phyloP scores from a whole-genome alignment of 2,329 filamentous ascomycete species.

The Alternaria sp. region DNA sequence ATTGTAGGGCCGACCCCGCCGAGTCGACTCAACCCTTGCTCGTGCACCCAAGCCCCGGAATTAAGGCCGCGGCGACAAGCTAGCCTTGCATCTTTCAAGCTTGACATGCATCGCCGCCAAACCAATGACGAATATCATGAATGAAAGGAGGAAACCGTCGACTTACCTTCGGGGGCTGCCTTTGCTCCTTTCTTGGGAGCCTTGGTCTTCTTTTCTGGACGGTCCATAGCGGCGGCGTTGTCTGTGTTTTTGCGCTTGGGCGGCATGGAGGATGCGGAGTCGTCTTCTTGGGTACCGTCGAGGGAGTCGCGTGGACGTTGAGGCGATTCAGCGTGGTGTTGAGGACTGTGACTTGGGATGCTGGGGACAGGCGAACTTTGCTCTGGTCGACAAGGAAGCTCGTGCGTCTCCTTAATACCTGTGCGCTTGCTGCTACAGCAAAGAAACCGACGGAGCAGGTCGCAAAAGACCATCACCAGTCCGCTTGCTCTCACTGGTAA shows the following conservation, averaged over 20 bases:
- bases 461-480: slow-evolving; percentile 6
- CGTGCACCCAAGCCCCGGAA: slow-evolving; percentile 11
- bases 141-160: not conserved
- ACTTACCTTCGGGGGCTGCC: slow-evolving; percentile 1
- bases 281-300: slow-evolving; percentile 1
- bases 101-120: not conserved
- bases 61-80: slow-evolving; percentile 11
- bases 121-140: not conserved
- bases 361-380: not conserved
- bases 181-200: slow-evolving; percentile 2
- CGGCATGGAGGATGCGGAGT: slow-evolving; percentile 4
- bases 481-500: slow-evolving; percentile 3
- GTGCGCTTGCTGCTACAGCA: slow-evolving; percentile 14
- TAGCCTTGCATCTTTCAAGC: not conserved
- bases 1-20: slow-evolving; percentile 20
- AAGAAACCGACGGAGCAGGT: not conserved
- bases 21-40: slow-evolving; percentile 16
- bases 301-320: not conserved
- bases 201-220: slow-evolving; percentile 7
- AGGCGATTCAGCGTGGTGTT: not conserved
- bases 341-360: not conserved
- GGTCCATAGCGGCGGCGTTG: not conserved
- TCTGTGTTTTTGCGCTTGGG: slow-evolving; percentile 17
- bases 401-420: slow-evolving; percentile 12
- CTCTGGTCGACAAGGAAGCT: slow-evolving; percentile 4